Evolutionary conservation across 2,329 filamentous ascomycete genomes (phyloP), one percentile per base, ranked within the genome.

Genomic region (Coniochaeta hoffmannii): DNA sequence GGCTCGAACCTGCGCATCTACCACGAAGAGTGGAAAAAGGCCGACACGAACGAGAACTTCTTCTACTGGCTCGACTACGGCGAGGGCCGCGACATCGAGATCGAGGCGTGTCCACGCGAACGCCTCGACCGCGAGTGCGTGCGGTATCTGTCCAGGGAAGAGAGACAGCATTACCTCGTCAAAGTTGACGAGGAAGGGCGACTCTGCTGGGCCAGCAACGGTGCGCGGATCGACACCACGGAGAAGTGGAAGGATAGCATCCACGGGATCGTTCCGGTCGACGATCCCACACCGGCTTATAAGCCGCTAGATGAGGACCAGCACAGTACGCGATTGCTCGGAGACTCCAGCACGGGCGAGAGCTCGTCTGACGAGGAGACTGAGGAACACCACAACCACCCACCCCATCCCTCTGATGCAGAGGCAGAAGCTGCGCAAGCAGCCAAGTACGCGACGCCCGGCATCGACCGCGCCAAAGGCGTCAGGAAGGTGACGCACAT

Each of bases 1-100:
- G 92, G 91, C 4, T 87, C 85, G 54, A 95, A 94, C 62, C 71
- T 96, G 53, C 79, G 88, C 31, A 80, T 82, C 31, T 97, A 96
- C 63, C 92, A 97, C 65, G 82, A 84, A 57, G 83, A 88, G 60
- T 97, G 92, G 92, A 90, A 90, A 68, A 82, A 80, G 58, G 76
- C 83, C 1, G 76, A 88, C 28, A 93, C 90, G 0, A 81, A 84
- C 4, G 87, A 96, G 67, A 96, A 94, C 66, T 97, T 92, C 77
- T 96, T 96, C 69, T 93, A 91, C 71, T 96, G 92, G 91, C 76
- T 96, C 1, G 92, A 97, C 66, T 78, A 88, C 57, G 92, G 92
- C 5, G 86, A 86, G 51, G 92, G 92, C 0, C 83, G 76, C 61
- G 69, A 80, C 36, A 67, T 94, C 44, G 87, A 93, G 59, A 73